Evolutionary conservation across 495 filamentous ascomycete species (phyloP), one percentile per base, ranked within the genome.

Genomic region (Penicillium turbatum): DNA sequence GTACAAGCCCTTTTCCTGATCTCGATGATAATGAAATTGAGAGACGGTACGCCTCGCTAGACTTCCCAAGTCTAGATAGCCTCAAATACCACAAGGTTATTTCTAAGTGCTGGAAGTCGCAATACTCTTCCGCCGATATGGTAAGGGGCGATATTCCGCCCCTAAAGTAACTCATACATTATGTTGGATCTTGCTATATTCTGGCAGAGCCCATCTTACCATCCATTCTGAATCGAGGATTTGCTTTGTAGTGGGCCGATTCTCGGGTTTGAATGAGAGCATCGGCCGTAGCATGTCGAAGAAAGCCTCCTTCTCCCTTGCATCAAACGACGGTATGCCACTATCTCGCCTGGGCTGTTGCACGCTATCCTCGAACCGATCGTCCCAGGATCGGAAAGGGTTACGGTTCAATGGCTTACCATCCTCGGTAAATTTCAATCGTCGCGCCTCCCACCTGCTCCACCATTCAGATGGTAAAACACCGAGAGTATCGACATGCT

Each of bases 151-250:
- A n/a, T n/a, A n/a, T n/a, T n/a, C n/a, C n/a, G n/a, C n/a, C 39
- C 24, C 40, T 16, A 43, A 6, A 29, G 27, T 15, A 43, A 17
- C 41, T 42, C 41, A 54, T 48, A 50, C 17, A 52, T 55, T 27
- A 45, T 48, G 1, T 38, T 48, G 37, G 32, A 66, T 62, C 53
- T 66, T 64, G 13, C 54, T 53, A 56, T 66, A 66, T 41, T 69
- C 61, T 51, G 66, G 71, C 31, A 75, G 15, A 46, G 72, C 71
- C 73, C 73, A 75, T 48, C 63, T 66, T n/a, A 60, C 53, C 70
- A 73, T 77, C 70, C 67, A 74, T 29, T 66, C 61, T 16, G 62
- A 65, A 16, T 68, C 52, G 6, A 74, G 58, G 36, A 73, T 53
- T 19, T 74, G 51, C 51, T 57, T 55, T 1, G 66, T 57, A 61